Base-by-base conservation (phyloP, 2,329 filamentous ascomycete species). In the Biscogniauxia marginata region DNA sequence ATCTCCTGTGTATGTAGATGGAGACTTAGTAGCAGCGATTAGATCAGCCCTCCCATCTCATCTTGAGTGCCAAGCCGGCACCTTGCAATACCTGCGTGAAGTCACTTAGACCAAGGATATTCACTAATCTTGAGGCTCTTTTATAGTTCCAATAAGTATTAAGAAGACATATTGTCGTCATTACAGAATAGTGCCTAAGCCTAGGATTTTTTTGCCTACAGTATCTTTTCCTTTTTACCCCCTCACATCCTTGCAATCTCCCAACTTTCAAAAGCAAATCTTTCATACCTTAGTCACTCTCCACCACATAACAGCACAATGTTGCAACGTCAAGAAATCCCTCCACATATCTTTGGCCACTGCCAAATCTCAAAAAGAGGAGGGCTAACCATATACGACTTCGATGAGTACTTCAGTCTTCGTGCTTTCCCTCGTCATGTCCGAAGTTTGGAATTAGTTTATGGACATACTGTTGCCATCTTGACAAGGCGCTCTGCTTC, bases 401-500 rank as follows among this genome's bases (percentile, higher is more conserved):
- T 44, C 50, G 39, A 19, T 52, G 52, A 16, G 23, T 8, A 18
- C 30, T 24, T 50, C 51, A 25, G 21, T 52, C 48, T 13, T 11
- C 16, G 5, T 20, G 11, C 3, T 34, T 21, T 24, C 46, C 16
- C 52, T 51, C 52, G 13, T 18, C 24, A 11, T 34, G 20, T 2
- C 53, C 45, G 18, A 13, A 52, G 46, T 44, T 44, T 18, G 30
- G 51, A 24, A 61, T 54, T 7, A 58, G 7, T 11, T 46, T 46
- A 19, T 52, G 47, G 39, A 52, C 19, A 18, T 56, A 57, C 43
- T 46, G 53, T 47, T 34, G 53, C 61, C 59, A 59, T 34, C n/a
- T 52, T 30, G 50, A 46, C 18, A 21, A 7, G 44, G 44, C 44
- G 20, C 7, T 18, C 44, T 46, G 3, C 44, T 46, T 16, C 11